Evolutionary conservation across 2,329 filamentous ascomycete genomes (phyloP).

Genomic region (Colletotrichum sp.): DNA sequence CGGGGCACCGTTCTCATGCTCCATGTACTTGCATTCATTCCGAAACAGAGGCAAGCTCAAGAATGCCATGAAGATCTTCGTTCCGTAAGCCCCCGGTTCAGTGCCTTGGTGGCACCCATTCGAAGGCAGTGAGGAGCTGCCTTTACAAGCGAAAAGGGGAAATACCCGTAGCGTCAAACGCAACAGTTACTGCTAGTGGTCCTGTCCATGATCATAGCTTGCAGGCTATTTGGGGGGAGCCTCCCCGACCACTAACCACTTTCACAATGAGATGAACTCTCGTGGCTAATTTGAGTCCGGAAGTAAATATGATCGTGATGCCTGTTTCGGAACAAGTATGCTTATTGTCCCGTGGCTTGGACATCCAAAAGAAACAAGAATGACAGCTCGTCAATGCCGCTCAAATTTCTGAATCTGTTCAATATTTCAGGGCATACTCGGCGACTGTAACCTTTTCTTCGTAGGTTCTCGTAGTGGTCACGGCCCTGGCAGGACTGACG

Average conservation of each 20-base stretch:
- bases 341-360: neutral
- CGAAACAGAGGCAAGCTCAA: neutral
- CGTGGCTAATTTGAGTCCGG: neutral
- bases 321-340: neutral
- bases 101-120: neutral
- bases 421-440: neutral
- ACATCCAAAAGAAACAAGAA: neutral
- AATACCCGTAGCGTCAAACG: neutral
- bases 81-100: fast-evolving
- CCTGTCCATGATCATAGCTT: neutral
- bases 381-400: neutral
- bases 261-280: neutral
- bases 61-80: neutral
- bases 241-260: neutral
- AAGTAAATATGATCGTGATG: neutral
- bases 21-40: fast-evolving
- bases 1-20: neutral
- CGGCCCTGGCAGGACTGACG: neutral
- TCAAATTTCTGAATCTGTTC: neutral
- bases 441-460: neutral
- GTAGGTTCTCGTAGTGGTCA: neutral
- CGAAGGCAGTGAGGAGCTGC: neutral
- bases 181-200: neutral
- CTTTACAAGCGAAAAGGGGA: neutral
- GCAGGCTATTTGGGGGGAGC: neutral